phyloP scores from a whole-genome alignment of 345 rosid species.

The Murraya paniculata region DNA sequence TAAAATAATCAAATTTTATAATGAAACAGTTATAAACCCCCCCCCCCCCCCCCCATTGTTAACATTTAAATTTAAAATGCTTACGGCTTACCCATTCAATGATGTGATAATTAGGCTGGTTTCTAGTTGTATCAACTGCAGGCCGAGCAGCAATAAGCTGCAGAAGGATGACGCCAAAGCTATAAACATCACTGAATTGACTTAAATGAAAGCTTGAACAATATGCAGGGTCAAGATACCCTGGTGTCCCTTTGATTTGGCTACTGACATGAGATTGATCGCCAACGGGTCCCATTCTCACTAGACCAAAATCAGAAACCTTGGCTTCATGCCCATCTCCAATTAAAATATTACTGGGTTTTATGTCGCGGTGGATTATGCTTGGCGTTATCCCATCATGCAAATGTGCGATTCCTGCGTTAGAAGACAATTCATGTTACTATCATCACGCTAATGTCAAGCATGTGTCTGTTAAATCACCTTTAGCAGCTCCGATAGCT shows the following conservation, averaged over 20 bases:
- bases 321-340: slow-evolving; percentile 56
- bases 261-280: slow-evolving; percentile 58
- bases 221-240: slow-evolving; percentile 66
- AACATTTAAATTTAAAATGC: not conserved
- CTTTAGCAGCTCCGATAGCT: slow-evolving; percentile 69
- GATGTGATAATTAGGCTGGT: slow-evolving; percentile 36
- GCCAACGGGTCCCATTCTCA: slow-evolving; percentile 49
- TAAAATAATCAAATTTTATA: no score
- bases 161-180: slow-evolving; percentile 65
- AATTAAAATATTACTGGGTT: slow-evolving; percentile 58
- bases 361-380: slow-evolving; percentile 61
- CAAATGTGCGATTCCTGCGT: slow-evolving; percentile 53
- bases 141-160: slow-evolving; percentile 56
- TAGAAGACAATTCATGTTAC: no score
- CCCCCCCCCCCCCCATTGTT: not conserved
- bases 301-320: slow-evolving; percentile 61
- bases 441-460: no score
- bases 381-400: slow-evolving; percentile 52
- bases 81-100: slow-evolving; percentile 64
- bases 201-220: slow-evolving; percentile 52
- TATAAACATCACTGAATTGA: slow-evolving; percentile 53
- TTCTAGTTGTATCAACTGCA: slow-evolving; percentile 33
- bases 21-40: not conserved
- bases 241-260: slow-evolving; percentile 65
- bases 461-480: slow-evolving; percentile 1